These are phyloP conservation scores for Blastobotrys robertii DNA, from an alignment of 805 yeast species.

Conservation along the genomic window DNA sequence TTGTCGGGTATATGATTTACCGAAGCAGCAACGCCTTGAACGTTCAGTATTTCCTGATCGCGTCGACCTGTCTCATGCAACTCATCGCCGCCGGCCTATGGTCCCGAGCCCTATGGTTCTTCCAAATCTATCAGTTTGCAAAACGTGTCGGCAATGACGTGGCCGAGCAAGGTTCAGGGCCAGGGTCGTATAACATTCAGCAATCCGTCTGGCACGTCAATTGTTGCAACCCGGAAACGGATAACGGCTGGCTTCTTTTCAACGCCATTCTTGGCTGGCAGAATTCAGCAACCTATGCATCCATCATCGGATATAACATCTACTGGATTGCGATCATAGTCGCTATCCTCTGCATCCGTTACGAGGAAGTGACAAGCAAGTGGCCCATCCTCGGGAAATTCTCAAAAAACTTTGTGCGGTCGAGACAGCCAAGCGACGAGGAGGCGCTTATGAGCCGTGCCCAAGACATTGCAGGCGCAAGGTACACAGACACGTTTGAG, in stretches of 20 bases:
- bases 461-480: too few species aligned
- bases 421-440: too few species aligned
- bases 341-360: conserved; percentile 52
- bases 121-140: conserved; percentile 61
- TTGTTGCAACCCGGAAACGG: conserved; percentile 90
- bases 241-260: conserved; percentile 95
- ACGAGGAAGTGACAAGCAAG: conserved; percentile 77
- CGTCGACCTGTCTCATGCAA: conserved; percentile 82
- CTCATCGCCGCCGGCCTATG: conserved; percentile 87
- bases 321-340: conserved; percentile 72
- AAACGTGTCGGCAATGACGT: conserved; percentile 85
- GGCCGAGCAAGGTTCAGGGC: conserved; percentile 84
- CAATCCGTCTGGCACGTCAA: conserved; percentile 90
- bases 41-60: conserved; percentile 77
- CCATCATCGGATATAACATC: conserved; percentile 76
- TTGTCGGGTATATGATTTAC: conserved; percentile 63
- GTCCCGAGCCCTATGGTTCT: conserved; percentile 88
- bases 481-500: too few species aligned
- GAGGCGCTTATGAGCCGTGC: too few species aligned
- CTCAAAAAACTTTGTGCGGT: too few species aligned
- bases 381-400: conserved; percentile 52
- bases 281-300: conserved; percentile 89
- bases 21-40: conserved; percentile 74
- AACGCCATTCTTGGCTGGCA: conserved; percentile 96
- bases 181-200: conserved; percentile 82